These are phyloP conservation scores for Thecaphora thlaspeos DNA, from an alignment of 1,284 basidiomycete genomes.

Conservation along the genomic window DNA sequence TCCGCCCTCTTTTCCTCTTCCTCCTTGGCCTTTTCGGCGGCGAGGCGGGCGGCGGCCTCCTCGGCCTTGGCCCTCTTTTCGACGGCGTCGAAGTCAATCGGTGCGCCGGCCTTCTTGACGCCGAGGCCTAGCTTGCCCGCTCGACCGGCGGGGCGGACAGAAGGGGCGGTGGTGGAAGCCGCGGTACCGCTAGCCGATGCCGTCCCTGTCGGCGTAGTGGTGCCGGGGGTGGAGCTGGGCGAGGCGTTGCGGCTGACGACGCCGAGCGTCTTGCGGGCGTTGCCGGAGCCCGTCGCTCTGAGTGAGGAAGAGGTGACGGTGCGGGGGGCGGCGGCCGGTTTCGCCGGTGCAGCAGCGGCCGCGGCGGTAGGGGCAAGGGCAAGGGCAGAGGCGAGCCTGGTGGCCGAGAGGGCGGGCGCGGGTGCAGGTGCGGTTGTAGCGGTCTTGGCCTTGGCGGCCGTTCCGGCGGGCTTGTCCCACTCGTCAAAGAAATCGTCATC, in stretches of 20 bases:
- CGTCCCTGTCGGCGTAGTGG: slow-evolving; percentile 28
- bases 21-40: slow-evolving; percentile 26
- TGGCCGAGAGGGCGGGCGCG: slow-evolving; percentile 14
- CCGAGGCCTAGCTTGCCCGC: slow-evolving; percentile 50
- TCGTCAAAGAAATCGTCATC: slow-evolving; percentile 89
- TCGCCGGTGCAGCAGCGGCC: slow-evolving; percentile 1
- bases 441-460: slow-evolving; percentile 5
- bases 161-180: slow-evolving; percentile 19
- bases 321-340: slow-evolving; percentile 29
- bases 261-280: slow-evolving; percentile 31
- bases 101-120: slow-evolving; percentile 45
- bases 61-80: slow-evolving; percentile 52
- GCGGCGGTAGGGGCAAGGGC: too few species aligned
- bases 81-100: slow-evolving; percentile 54
- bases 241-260: slow-evolving; percentile 38
- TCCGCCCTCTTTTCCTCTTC: slow-evolving; percentile 26
- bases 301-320: slow-evolving; percentile 48
- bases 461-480: slow-evolving; percentile 76
- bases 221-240: slow-evolving; percentile 30
- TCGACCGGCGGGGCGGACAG: slow-evolving; percentile 17
- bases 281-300: slow-evolving; percentile 23
- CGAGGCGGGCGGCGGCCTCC: slow-evolving; percentile 28
- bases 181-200: background rate
- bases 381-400: slow-evolving; percentile 3
- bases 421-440: slow-evolving; percentile 26